These are phyloP conservation scores for Colletotrichum karsti DNA, from an alignment of 2,329 filamentous ascomycete genomes.

Conservation along the genomic window DNA sequence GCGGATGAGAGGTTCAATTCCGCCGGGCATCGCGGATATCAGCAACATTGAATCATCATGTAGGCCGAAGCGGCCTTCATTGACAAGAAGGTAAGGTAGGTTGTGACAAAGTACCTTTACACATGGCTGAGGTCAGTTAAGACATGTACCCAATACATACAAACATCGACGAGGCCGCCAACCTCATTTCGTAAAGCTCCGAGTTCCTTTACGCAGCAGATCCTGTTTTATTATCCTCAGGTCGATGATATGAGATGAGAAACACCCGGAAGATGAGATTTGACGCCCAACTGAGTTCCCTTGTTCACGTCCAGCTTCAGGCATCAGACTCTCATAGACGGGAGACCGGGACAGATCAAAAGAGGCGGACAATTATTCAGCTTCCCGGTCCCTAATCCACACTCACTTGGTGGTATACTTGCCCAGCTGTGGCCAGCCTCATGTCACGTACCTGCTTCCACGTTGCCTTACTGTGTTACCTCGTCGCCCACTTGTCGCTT, in stretches of 20 bases:
- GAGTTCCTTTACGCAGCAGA: background rate
- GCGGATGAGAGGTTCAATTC: background rate
- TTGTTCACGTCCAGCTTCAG: background rate
- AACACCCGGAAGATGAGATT: background rate
- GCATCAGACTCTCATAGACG: background rate
- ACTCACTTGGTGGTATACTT: background rate
- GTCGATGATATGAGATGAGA: background rate
- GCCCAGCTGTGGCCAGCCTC: background rate
- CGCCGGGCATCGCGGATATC: background rate
- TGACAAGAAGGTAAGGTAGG: background rate
- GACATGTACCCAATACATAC: background rate
- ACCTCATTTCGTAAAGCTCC: slow-evolving; percentile 1
- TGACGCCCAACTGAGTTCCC: background rate
- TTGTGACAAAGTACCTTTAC: background rate
- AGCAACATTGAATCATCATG: background rate
- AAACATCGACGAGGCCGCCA: background rate
- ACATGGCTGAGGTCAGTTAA: background rate
- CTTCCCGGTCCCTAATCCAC: background rate
- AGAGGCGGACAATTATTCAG: background rate
- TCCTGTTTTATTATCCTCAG: background rate
- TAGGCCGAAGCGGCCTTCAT: no score
- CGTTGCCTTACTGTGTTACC: slow-evolving; percentile 16
- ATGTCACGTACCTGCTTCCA: slow-evolving; percentile 2
- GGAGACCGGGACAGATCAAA: background rate
- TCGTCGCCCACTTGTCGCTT: slow-evolving; percentile 10